Evolutionary conservation across 768 basidiomycete species (phyloP).

Genomic region (Rhodotorula graminis): DNA sequence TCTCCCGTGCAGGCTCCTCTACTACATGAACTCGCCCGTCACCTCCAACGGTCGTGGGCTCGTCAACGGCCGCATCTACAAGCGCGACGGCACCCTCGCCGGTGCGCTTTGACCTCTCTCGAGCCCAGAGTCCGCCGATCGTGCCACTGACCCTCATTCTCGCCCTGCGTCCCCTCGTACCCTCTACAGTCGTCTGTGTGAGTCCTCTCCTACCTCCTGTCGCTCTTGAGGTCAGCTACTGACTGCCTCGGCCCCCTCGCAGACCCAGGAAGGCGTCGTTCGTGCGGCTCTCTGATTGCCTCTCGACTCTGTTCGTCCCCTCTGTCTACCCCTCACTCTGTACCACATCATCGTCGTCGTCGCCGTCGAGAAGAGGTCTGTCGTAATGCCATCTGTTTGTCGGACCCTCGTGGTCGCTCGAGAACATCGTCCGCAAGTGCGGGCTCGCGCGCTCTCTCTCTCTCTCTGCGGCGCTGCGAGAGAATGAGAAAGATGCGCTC

Average conservation of each 20-base stretch:
- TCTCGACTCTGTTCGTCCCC: too few relatives aligned
- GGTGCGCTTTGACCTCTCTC: slow-evolving; percentile 5
- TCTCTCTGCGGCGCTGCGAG: too few relatives aligned
- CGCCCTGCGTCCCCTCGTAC: too few relatives aligned
- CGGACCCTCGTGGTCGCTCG: too few relatives aligned
- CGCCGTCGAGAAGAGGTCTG: background rate
- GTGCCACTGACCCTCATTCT: background rate
- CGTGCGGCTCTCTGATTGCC: slow-evolving; percentile 20
- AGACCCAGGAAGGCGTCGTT: slow-evolving; percentile 38
- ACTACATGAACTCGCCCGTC: slow-evolving; percentile 37
- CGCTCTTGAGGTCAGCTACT: background rate
- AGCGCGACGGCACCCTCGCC: slow-evolving; percentile 37
- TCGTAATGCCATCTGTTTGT: background rate
- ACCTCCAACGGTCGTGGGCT: slow-evolving; percentile 36
- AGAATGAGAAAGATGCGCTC: too few relatives aligned
- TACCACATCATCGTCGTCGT: too few relatives aligned
- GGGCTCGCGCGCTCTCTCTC: too few relatives aligned
- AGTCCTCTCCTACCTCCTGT: background rate
- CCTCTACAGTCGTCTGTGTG: slow-evolving; percentile 17
- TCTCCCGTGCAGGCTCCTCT: slow-evolving; percentile 19
- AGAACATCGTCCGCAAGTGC: too few relatives aligned
- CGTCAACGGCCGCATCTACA: slow-evolving; percentile 40
- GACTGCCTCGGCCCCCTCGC: background rate
- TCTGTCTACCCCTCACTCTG: too few relatives aligned
- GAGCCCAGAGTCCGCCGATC: too few relatives aligned